A percentile compares a stretch with the other conserved stretches of the same genome.
phyloP scores from a whole-genome alignment of 768 basidiomycete genomes.

The Porphyrellus cyaneotinctus region DNA sequence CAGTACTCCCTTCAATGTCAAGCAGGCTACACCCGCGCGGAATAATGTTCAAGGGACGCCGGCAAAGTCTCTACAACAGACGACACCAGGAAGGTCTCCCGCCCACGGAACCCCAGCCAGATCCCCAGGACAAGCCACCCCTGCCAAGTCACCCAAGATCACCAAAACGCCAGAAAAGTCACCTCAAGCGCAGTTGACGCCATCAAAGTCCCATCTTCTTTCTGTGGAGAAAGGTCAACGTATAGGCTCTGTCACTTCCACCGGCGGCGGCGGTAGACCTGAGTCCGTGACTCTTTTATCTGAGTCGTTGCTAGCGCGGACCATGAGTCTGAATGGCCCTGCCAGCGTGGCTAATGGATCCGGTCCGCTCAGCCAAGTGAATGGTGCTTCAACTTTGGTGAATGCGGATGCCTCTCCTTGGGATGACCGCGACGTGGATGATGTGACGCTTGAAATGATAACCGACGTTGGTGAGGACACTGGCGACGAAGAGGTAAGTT shows the following conservation, averaged over 20 bases:
- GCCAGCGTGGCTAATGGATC: slow-evolving; percentile 20
- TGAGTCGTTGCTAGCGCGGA: slow-evolving; percentile 15
- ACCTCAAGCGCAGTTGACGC: slow-evolving; percentile 19
- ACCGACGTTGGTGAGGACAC: slow-evolving; percentile 55
- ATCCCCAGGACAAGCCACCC: slow-evolving; percentile 17
- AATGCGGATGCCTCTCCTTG: slow-evolving; percentile 23
- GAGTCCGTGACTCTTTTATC: slow-evolving; percentile 16
- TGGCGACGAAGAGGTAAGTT: slow-evolving; percentile 66
- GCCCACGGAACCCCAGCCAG: slow-evolving; percentile 18
- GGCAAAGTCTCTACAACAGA: slow-evolving; percentile 13
- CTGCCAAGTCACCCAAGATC: slow-evolving; percentile 23
- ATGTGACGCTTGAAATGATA: slow-evolving; percentile 69
- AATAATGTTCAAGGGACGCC: slow-evolving; percentile 13
- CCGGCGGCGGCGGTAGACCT: slow-evolving; percentile 13
- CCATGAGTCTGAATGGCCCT: slow-evolving; percentile 10
- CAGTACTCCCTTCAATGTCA: slow-evolving; percentile 2
- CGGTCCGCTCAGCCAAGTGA: slow-evolving; percentile 18
- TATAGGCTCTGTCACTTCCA: slow-evolving; percentile 20
- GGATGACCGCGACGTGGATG: slow-evolving; percentile 46
- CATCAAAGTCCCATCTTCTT: slow-evolving; percentile 14
- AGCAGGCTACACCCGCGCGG: slow-evolving; percentile 16
- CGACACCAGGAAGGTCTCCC: slow-evolving; percentile 19
- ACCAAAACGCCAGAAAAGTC: slow-evolving; percentile 20
- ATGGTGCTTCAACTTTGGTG: slow-evolving; percentile 21
- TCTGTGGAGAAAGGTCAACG: slow-evolving; percentile 19